Base-by-base conservation (phyloP, 805 yeast species). In the Starmerella roubikii region DNA sequence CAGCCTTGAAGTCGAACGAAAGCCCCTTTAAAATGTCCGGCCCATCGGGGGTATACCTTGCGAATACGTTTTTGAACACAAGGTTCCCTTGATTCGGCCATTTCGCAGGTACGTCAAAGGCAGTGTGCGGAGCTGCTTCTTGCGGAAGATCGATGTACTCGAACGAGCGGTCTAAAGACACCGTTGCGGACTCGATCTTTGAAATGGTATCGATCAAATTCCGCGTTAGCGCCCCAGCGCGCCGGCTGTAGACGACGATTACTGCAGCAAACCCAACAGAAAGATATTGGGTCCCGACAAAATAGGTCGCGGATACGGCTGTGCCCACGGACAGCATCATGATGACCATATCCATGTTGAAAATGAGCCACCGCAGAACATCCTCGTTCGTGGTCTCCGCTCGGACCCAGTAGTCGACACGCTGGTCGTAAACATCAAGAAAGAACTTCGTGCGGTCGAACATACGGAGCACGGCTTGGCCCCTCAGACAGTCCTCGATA, bases 161-260 rank as follows among this genome's bases (percentile, higher is more conserved):
- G 56, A 82, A 67, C 28, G 86, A 75, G n/a, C 33, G 74, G 61
- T 85, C 95, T 27, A 85, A 91, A 9, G 91, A 78, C 25, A 85
- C 95, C 59, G 85, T 82, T 57, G 80, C 81, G 5, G 94, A 81
- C 59, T 86, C 96, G 34, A 85, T 84, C 52, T 84, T 94, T 37
- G 85, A 95, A 4, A 93, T 74, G 84, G 80, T 78, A 65, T 93
- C 70, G 27, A 86, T 93, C 58, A 84, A 79, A 85, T 91, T 81
- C 55, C 80, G 80, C 61, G 85, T 69, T 3, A 88, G 68, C 56
- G 81, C 85, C 0, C 95, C 85, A 32, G 83, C 70, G 55, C 83
- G 91, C 45, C 81, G 62, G 1, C 94, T 78, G 58, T 85, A 85
- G 33, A 86, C 78, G 46, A 86, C 79, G 17, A 91, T 77, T 47